phyloP scores from a whole-genome alignment of 2,329 filamentous ascomycete genomes.

The Fusarium buharicum region DNA sequence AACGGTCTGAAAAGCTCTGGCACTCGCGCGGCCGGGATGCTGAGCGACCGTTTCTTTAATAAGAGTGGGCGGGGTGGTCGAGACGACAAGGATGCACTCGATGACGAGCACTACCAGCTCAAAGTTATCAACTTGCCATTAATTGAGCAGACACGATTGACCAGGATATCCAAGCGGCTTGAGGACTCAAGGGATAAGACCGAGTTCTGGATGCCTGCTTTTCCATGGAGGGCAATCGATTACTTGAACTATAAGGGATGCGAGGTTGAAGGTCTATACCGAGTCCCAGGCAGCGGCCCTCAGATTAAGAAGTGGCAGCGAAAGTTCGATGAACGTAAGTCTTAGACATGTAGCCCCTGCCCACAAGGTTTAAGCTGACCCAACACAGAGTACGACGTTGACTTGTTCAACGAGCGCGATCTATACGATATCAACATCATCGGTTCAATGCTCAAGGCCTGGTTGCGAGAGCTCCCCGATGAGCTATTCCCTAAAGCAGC shows the following conservation, averaged over 20 bases:
- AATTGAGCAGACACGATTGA: constrained; percentile 88
- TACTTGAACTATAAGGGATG: constrained; percentile 95
- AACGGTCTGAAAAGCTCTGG: constrained; percentile 43
- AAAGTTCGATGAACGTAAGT: constrained; percentile 83
- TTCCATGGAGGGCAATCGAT: constrained; percentile 95
- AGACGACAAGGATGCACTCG: constrained; percentile 72
- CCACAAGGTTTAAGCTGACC: constrained; percentile 12
- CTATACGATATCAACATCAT: constrained; percentile 97
- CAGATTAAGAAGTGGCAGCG: constrained; percentile 95
- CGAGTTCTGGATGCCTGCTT: constrained; percentile 97
- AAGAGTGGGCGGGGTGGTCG: constrained; percentile 79
- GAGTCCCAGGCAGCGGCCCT: constrained; percentile 88
- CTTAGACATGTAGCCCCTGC: background rate
- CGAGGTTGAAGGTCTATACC: constrained; percentile 92
- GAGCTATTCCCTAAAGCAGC: constrained; percentile 89
- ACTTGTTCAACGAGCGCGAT: constrained; percentile 86
- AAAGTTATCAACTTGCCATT: constrained; percentile 88
- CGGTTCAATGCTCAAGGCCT: constrained; percentile 94
- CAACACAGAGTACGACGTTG: constrained; percentile 79
- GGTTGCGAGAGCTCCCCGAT: constrained; percentile 93
- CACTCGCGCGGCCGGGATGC: constrained; percentile 71
- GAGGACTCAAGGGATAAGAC: constrained; percentile 94
- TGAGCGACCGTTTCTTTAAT: constrained; percentile 84
- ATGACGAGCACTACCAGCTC: constrained; percentile 85
- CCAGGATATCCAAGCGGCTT: constrained; percentile 88